Conservation (phyloP, 2,329 filamentous ascomycete species). For the Emericellopsis cladophorae region DNA sequence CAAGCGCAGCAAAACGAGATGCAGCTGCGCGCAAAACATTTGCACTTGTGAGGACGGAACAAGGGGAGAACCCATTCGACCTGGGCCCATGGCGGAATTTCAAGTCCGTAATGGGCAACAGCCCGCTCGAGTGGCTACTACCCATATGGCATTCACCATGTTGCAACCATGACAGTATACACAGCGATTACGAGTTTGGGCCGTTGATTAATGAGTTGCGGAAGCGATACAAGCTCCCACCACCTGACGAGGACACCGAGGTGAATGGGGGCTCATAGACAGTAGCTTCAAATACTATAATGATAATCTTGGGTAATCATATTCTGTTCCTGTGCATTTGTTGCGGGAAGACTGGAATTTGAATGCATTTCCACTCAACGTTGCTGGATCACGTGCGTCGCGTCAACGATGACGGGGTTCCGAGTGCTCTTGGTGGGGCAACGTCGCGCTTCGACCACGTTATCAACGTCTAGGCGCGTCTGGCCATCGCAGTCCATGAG, state of each 20-base stretch:
- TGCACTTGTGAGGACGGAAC: constrained; percentile 61
- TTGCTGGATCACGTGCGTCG: too few relatives aligned
- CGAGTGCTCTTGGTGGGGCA: too few relatives aligned
- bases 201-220: constrained; percentile 45
- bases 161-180: constrained; percentile 48
- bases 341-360: too few relatives aligned
- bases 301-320: too few relatives aligned
- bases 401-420: too few relatives aligned
- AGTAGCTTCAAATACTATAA: not conserved
- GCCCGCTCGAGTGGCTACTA: constrained; percentile 64
- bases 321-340: too few relatives aligned
- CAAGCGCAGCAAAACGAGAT: constrained; percentile 18
- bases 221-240: constrained; percentile 13
- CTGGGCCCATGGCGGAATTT: constrained; percentile 60
- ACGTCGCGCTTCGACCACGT: too few relatives aligned
- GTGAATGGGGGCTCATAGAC: not conserved
- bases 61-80: constrained; percentile 79
- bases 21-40: constrained; percentile 51
- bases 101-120: constrained; percentile 65
- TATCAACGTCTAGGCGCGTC: too few relatives aligned
- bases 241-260: not conserved
- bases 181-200: constrained; percentile 58
- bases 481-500: too few relatives aligned
- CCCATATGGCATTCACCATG: constrained; percentile 68
- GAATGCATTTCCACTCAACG: too few relatives aligned